Conservation (phyloP, 1,284 basidiomycete species). For the Fomitiporia mediterranea region DNA sequence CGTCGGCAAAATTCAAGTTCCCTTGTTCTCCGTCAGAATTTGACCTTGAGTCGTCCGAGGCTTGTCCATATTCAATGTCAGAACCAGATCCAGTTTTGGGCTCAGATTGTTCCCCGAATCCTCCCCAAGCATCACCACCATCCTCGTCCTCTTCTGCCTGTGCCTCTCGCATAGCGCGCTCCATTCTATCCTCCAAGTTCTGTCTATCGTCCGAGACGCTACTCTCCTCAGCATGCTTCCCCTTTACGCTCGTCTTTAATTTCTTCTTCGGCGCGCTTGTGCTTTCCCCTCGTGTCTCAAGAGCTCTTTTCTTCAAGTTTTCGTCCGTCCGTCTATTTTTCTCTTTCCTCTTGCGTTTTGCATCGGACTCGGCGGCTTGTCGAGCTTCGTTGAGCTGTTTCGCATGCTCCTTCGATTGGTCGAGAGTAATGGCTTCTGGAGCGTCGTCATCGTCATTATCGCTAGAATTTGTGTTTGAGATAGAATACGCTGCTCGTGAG, state of each 20-base stretch:
- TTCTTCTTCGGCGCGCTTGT: slow-evolving; percentile 16
- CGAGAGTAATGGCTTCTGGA: slow-evolving; percentile 43
- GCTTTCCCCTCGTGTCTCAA: slow-evolving; percentile 28
- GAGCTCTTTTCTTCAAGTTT: slow-evolving; percentile 43
- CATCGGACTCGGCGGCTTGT: slow-evolving; percentile 32
- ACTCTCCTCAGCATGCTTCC: slow-evolving; percentile 18
- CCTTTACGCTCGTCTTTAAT: slow-evolving; percentile 8
- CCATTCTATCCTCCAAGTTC: slow-evolving; percentile 11
- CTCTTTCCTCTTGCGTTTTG: slow-evolving; percentile 35
- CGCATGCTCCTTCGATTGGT: slow-evolving; percentile 37
- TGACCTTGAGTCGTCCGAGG: neutral
- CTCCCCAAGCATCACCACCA: slow-evolving; percentile 2
- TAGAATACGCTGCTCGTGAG: neutral
- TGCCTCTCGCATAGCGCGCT: slow-evolving; percentile 17
- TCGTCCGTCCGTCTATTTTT: slow-evolving; percentile 42
- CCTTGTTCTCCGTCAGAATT: neutral
- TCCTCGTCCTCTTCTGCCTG: slow-evolving; percentile 9
- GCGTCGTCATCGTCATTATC: slow-evolving; percentile 33
- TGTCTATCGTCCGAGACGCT: slow-evolving; percentile 19
- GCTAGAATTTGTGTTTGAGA: neutral
- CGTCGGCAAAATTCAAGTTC: neutral
- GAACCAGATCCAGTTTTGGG: neutral
- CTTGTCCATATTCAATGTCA: neutral
- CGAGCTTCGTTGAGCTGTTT: slow-evolving; percentile 32
- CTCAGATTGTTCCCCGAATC: neutral